Evolutionary conservation across 208 protist genomes (phyloP).

Genomic region (Trypanosoma caninum): DNA sequence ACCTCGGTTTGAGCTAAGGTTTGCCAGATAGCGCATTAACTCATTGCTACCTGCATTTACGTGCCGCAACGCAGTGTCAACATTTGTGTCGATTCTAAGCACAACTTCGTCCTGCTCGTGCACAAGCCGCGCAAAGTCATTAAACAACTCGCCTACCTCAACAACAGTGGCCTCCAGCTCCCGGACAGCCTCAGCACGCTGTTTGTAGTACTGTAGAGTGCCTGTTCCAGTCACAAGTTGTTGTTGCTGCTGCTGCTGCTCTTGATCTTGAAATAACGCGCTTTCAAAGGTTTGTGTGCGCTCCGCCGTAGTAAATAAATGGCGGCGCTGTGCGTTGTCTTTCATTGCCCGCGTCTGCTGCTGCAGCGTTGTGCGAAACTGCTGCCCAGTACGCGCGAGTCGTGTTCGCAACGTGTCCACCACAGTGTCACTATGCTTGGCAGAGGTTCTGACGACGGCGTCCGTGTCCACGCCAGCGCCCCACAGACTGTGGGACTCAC

Average conservation of each 20-base stretch:
- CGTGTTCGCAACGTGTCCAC: constrained; percentile 74
- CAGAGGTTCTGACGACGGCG: constrained; percentile 14
- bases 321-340: constrained; percentile 63
- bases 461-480: constrained; percentile 8
- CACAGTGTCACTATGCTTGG: constrained; percentile 47
- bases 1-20: constrained; percentile 84
- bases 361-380: constrained; percentile 82
- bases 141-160: constrained; percentile 90
- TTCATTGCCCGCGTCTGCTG: constrained; percentile 75
- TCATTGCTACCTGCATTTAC: constrained; percentile 92
- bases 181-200: constrained; percentile 78
- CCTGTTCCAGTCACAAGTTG: constrained; percentile 43
- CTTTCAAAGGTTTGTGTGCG: constrained; percentile 81
- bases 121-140: constrained; percentile 90
- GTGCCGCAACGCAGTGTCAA: constrained; percentile 75
- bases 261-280: constrained; percentile 86
- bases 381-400: constrained; percentile 70
- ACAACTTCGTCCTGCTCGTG: constrained; percentile 91
- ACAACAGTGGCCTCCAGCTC: constrained; percentile 87
- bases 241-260: constrained; percentile 76
- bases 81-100: constrained; percentile 88
- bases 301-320: constrained; percentile 80
- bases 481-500: constrained; percentile 26
- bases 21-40: constrained; percentile 86
- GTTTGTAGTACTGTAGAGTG: constrained; percentile 81